A percentile compares a stretch with the other conserved stretches of the same genome.
phyloP scores from a whole-genome alignment of 2,329 filamentous ascomycete genomes.

The Neocatenulostroma microsporum region DNA sequence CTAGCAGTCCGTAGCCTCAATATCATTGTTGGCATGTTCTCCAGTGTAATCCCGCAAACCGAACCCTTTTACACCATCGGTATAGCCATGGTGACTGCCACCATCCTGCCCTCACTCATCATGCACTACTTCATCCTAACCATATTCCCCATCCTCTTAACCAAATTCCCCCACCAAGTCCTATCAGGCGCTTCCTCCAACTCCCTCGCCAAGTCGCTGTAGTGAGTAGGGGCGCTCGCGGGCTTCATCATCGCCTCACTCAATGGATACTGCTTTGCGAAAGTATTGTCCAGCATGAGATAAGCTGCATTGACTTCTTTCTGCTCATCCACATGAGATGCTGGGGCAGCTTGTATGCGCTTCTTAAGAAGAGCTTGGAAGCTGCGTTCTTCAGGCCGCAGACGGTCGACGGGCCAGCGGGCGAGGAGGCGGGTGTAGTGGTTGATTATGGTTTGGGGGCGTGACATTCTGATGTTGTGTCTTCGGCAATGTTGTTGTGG shows the following conservation, averaged over 20 bases:
- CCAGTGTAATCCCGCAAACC: neutral
- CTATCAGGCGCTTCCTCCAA: constrained; percentile 47
- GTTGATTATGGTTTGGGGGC: constrained; percentile 29
- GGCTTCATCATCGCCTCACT: constrained; percentile 42
- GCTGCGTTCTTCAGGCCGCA: constrained; percentile 41
- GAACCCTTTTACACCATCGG: neutral
- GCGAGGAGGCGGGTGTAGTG: constrained; percentile 45
- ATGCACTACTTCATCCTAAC: constrained; percentile 41
- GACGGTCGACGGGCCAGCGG: constrained; percentile 44
- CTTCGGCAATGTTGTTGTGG: neutral
- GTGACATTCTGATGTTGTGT: no score
- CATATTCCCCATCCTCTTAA: constrained; percentile 42
- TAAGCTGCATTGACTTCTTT: constrained; percentile 52
- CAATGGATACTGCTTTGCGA: constrained; percentile 45
- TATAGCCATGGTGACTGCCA: neutral
- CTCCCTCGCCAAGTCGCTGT: constrained; percentile 45
- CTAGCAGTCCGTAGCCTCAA: neutral
- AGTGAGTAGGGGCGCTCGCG: constrained; percentile 45
- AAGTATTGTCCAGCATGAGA: constrained; percentile 53
- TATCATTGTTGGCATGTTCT: neutral
- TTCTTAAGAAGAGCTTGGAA: constrained; percentile 39
- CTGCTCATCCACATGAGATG: constrained; percentile 27
- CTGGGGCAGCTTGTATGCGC: constrained; percentile 26
- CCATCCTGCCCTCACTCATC: constrained; percentile 19
- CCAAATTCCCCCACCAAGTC: constrained; percentile 38